phyloP scores from a whole-genome alignment of 257 asterid genomes.

The Solanum raphanifolium region DNA sequence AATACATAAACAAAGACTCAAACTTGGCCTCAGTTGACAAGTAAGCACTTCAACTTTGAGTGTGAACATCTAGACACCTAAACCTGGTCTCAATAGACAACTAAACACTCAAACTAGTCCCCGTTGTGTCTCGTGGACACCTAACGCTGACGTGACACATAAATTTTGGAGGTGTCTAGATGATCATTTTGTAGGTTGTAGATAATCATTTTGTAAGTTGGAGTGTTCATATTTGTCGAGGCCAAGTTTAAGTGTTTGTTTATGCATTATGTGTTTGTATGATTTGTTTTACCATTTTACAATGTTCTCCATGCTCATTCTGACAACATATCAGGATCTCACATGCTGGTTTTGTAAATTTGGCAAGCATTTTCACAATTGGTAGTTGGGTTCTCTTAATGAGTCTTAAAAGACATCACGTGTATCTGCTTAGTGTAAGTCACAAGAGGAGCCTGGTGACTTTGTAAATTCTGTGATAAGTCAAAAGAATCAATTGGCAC shows the following conservation, averaged over 20 bases:
- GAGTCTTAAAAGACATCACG: background rate
- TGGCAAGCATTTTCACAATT: background rate
- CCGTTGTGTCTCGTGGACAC: background rate
- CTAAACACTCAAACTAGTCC: background rate
- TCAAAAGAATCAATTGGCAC: background rate
- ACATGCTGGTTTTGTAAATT: background rate
- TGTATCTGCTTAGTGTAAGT: background rate
- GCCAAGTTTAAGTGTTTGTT: background rate
- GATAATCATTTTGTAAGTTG: background rate
- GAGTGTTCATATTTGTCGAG: background rate
- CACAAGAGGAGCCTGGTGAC: background rate
- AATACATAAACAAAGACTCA: background rate
- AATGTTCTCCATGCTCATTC: background rate
- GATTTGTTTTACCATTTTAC: background rate
- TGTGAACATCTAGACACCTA: background rate
- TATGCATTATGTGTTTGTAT: background rate
- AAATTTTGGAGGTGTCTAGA: background rate
- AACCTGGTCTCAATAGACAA: background rate
- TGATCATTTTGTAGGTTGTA: background rate
- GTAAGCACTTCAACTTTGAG: background rate
- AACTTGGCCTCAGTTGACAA: background rate
- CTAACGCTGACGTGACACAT: background rate
- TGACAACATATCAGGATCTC: background rate
- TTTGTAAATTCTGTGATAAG: background rate
- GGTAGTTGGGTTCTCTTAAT: background rate